Percentiles rank a stretch among this genome's conserved stretches.
phyloP scores from a whole-genome alignment of 345 rosid species.

The Ceriops zippeliana region DNA sequence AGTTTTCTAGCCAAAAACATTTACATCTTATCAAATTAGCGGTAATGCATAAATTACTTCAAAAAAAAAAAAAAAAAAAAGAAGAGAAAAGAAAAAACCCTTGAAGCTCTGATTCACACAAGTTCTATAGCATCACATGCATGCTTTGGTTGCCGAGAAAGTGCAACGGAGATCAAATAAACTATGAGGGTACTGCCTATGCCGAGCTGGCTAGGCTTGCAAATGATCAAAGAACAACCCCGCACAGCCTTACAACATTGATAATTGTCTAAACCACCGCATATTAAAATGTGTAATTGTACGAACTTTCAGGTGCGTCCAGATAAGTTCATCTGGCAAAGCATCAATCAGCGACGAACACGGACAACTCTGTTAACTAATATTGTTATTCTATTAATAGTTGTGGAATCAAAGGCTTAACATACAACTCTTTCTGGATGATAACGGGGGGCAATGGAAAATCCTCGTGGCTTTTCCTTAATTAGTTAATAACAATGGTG shows the following conservation, averaged over 20 bases:
- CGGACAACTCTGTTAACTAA: constrained; percentile 9
- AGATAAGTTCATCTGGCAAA: constrained; percentile 33
- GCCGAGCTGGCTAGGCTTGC: neutral
- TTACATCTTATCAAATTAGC: no score
- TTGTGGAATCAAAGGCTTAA: constrained; percentile 5
- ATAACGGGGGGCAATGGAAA: constrained; percentile 5
- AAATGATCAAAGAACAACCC: constrained; percentile 8
- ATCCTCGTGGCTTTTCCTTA: neutral
- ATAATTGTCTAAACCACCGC: neutral
- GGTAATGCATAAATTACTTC: no score
- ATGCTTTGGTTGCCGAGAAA: neutral
- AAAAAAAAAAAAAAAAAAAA: no score
- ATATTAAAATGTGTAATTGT: neutral
- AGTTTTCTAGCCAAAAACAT: no score
- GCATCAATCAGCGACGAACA: constrained; percentile 18
- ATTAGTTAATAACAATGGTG: no score
- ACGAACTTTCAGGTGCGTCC: constrained; percentile 17
- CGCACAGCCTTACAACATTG: neutral
- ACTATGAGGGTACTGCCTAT: neutral
- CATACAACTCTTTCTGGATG: neutral
- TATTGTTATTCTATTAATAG: constrained; percentile 6
- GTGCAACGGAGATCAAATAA: neutral
- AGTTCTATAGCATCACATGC: constrained; percentile 2
- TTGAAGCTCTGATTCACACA: no score
- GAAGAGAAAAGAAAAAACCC: no score